Evolutionary conservation across 2,329 filamentous ascomycete genomes (phyloP).

Genomic region (Colletotrichum incanum): DNA sequence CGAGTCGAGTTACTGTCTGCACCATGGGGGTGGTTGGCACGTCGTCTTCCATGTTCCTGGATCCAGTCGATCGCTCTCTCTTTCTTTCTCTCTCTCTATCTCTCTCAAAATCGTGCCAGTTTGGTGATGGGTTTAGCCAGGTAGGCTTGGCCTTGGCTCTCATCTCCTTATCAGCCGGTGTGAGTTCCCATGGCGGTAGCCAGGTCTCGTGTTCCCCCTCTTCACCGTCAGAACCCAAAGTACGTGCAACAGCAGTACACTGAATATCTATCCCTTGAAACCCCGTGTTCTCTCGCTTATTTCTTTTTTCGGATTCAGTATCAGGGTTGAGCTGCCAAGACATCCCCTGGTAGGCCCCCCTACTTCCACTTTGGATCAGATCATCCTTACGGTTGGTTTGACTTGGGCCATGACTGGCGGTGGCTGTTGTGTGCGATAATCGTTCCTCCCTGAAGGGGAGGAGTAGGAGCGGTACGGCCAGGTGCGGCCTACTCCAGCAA

Average conservation of each 20-base stretch:
- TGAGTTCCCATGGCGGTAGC: neutral
- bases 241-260: neutral
- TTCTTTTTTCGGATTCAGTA: neutral
- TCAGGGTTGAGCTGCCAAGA: conserved; percentile 10
- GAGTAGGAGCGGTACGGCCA: neutral
- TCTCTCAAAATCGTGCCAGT: too few species aligned
- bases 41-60: neutral
- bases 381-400: conserved; percentile 4
- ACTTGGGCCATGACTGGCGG: conserved; percentile 11
- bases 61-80: neutral
- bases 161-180: neutral
- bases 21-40: neutral
- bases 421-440: neutral
- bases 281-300: neutral
- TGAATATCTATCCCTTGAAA: neutral
- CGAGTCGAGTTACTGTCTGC: neutral
- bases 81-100: too few species aligned
- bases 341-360: conserved; percentile 10
- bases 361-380: neutral
- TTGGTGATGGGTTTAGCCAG: neutral
- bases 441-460: neutral
- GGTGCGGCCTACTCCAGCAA: neutral
- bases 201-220: neutral
- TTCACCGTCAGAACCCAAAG: neutral
- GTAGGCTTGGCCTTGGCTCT: neutral